Percentiles rank a stretch among this genome's conserved stretches.
Conservation (phyloP, 768 basidiomycete genomes). For the Collybiopsis confluens region DNA sequence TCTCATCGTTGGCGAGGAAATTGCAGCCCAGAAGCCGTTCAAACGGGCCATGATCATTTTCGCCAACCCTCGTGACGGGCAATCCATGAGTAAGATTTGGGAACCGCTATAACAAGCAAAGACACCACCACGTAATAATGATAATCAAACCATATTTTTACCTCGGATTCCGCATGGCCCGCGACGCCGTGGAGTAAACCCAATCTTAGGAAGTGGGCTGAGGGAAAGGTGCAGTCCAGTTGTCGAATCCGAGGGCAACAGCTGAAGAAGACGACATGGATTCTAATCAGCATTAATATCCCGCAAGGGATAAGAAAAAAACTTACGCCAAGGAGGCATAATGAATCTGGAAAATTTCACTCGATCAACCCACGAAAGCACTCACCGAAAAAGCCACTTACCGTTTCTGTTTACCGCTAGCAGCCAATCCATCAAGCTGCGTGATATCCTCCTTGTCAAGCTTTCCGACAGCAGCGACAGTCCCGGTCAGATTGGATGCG, state of each 20-base stretch:
- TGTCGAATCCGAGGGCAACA: conserved; percentile 66
- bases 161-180: too few species aligned
- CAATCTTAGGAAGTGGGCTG: not conserved
- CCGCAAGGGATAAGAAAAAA: conserved; percentile 6
- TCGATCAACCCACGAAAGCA: not conserved
- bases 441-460: conserved; percentile 50
- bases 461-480: conserved; percentile 40
- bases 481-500: conserved; percentile 50
- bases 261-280: conserved; percentile 36
- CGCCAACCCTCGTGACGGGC: too few species aligned
- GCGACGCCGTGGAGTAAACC: too few species aligned
- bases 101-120: too few species aligned
- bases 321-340: conserved; percentile 69
- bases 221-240: conserved; percentile 36
- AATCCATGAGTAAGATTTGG: too few species aligned
- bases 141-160: too few species aligned
- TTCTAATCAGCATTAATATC: conserved; percentile 9
- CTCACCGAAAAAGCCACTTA: conserved; percentile 16
- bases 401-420: conserved; percentile 59
- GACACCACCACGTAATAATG: too few species aligned
- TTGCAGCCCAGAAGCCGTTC: too few species aligned
- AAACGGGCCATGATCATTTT: too few species aligned
- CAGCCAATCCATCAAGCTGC: conserved; percentile 53
- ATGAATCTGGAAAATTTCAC: conserved; percentile 36
- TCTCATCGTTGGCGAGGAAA: too few species aligned